phyloP scores from a whole-genome alignment of 2,329 filamentous ascomycete genomes.

The Phialophora macrospora region DNA sequence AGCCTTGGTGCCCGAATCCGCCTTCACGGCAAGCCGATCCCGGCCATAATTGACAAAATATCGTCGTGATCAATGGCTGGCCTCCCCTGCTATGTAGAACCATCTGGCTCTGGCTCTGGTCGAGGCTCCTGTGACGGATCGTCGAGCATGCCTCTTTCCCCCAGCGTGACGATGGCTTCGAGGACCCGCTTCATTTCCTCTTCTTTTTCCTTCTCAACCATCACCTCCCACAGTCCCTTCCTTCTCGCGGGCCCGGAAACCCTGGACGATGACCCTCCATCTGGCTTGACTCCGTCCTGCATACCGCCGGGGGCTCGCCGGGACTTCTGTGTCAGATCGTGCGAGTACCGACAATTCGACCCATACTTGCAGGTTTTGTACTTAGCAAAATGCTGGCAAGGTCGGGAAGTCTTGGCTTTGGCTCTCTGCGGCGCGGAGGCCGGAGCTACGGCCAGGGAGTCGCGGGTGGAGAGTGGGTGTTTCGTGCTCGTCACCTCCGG shows the following conservation, averaged over 20 bases:
- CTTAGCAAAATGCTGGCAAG: conserved; percentile 50
- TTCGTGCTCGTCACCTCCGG: conserved; percentile 52
- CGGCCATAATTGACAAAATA: background rate
- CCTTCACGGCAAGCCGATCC: background rate
- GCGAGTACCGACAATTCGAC: conserved; percentile 49
- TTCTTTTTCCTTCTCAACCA: conserved; percentile 50
- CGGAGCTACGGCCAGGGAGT: conserved; percentile 40
- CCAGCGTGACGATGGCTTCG: conserved; percentile 50
- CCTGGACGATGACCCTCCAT: background rate
- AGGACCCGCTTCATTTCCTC: conserved; percentile 50
- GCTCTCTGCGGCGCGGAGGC: conserved; percentile 40
- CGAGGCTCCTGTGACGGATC: conserved; percentile 2
- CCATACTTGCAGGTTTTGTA: conserved; percentile 51
- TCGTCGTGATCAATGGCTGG: background rate
- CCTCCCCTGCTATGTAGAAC: background rate
- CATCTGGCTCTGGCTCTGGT: background rate
- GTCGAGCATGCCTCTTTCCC: conserved; percentile 49
- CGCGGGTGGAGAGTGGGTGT: conserved; percentile 46
- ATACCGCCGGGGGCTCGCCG: background rate
- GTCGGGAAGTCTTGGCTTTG: conserved; percentile 36
- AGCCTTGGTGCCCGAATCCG: background rate
- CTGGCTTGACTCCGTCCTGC: background rate
- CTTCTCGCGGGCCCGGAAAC: conserved; percentile 34
- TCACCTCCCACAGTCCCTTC: conserved; percentile 52
- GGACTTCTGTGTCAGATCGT: conserved; percentile 41